phyloP scores from a whole-genome alignment of 2,329 filamentous ascomycete species.

The Ascocoryne sarcoides region DNA sequence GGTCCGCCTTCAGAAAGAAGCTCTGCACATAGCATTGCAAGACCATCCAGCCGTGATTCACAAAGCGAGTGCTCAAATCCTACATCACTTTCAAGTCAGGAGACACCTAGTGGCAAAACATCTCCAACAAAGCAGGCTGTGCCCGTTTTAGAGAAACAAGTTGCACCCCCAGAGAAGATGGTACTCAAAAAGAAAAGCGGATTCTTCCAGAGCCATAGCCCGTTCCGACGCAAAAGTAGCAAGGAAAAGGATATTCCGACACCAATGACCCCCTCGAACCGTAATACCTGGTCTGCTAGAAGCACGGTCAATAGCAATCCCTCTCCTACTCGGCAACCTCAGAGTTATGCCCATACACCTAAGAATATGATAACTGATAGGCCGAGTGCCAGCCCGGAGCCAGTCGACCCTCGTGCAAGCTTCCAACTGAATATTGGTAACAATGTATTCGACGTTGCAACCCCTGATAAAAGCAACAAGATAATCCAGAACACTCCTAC shows the following conservation, averaged over 20 bases:
- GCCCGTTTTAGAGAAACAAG: background rate
- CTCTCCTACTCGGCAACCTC: conserved; percentile 26
- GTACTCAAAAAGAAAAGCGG: conserved; percentile 64
- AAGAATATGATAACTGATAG: conserved; percentile 31
- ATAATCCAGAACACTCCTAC: conserved; percentile 29
- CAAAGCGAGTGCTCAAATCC: conserved; percentile 86
- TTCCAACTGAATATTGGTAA: conserved; percentile 91
- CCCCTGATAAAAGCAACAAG: conserved; percentile 55
- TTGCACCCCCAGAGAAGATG: conserved; percentile 37
- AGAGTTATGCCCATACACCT: conserved; percentile 32
- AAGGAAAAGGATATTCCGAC: conserved; percentile 56
- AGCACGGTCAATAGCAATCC: conserved; percentile 17
- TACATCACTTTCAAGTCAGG: conserved; percentile 80
- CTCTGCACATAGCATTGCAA: conserved; percentile 55
- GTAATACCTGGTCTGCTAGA: conserved; percentile 49
- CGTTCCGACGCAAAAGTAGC: conserved; percentile 87
- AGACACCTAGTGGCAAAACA: conserved; percentile 62
- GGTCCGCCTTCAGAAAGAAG: conserved; percentile 62
- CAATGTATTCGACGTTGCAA: conserved; percentile 89
- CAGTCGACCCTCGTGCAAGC: conserved; percentile 84
- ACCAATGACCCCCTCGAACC: conserved; percentile 31
- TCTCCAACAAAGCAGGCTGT: conserved; percentile 62
- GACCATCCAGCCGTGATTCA: conserved; percentile 78
- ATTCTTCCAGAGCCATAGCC: conserved; percentile 89
- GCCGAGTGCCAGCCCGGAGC: conserved; percentile 64